Evolutionary conservation across 1,284 basidiomycete species (phyloP).

Genomic region (Leccinum insigne): DNA sequence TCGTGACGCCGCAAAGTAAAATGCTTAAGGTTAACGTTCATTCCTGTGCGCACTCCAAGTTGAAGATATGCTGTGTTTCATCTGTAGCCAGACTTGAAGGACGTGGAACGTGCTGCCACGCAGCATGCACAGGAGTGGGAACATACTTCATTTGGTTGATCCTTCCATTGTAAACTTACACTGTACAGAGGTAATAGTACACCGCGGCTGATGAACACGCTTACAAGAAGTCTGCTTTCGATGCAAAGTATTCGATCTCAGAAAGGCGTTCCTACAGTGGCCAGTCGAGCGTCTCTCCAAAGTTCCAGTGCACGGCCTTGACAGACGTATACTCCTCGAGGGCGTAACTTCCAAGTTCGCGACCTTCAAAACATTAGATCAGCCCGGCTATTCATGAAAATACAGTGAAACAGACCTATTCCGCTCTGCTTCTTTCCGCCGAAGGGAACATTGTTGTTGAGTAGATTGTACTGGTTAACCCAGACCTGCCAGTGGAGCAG

Average conservation of each 20-base stretch:
- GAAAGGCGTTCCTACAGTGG: slow-evolving; percentile 50
- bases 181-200: slow-evolving; percentile 2
- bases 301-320: slow-evolving; percentile 89
- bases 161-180: slow-evolving; percentile 22
- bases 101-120: slow-evolving; percentile 6
- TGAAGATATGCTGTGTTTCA: not conserved
- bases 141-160: slow-evolving; percentile 16
- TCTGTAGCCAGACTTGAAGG: slow-evolving; percentile 4
- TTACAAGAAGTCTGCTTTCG: slow-evolving; percentile 3
- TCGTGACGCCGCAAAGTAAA: not conserved
- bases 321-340: slow-evolving; percentile 84
- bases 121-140: slow-evolving; percentile 13
- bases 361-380: slow-evolving; percentile 44
- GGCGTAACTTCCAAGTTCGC: slow-evolving; percentile 89
- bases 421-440: slow-evolving; percentile 91
- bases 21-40: slow-evolving; percentile 4
- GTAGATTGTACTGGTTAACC: slow-evolving; percentile 86
- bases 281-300: slow-evolving; percentile 78
- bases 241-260: not conserved
- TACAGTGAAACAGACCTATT: slow-evolving; percentile 44
- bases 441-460: slow-evolving; percentile 87
- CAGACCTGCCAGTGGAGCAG: slow-evolving; percentile 68
- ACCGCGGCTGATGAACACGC: slow-evolving; percentile 1
- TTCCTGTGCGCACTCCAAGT: slow-evolving; percentile 18
- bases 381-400: slow-evolving; percentile 19